Evolutionary conservation across 2,329 filamentous ascomycete genomes (phyloP), one percentile per base, ranked within the genome.

Genomic region (Claviceps cyperi): DNA sequence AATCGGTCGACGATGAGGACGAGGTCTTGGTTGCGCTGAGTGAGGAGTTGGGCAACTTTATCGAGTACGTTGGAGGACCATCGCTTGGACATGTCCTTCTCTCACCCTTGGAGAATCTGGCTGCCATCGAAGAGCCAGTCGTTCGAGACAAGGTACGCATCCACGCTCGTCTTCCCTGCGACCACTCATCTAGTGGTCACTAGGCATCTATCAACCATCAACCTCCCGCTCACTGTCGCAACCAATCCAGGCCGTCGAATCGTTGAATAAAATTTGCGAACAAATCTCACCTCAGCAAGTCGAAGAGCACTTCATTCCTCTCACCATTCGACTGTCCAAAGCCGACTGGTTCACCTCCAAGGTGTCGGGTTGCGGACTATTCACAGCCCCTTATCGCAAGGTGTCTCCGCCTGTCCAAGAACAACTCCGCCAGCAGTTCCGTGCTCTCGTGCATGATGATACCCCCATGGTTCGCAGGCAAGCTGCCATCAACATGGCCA

Each of bases 341-440:
- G 92, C 92, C 70, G 92, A 98, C 72, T 98, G 92, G 92, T 98
- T 98, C 70, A 98, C 92, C 51, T 97, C 92, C 57, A 98, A 97
- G 73, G 92, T 98, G 57, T 98, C 92, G 35, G 92, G 91, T 55
- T 95, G 91, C 57, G 92, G 92, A 55, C 84, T 98, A 55, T 98
- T 91, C 74, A 92, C 86, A 65, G 80, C 83, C 46, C 91, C 92
- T 56, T 98, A 98, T 75, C 84, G 83, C 62, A 94, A 94, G 74
- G 88, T 92, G 53, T 84, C 88, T 50, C 78, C 84, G 48, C 77
- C 82, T n/a, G 81, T 90, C 58, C 92, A 98, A 71, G 88, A 95
- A 71, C 84, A 83, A 60, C 82, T 98, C 52, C 81, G 92, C 63
- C 84, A 91, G 68, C 88, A 96, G 63, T 98, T 97, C 60, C 83